Percentiles rank a stretch among this genome's conserved stretches.
Conservation (phyloP, 1,284 basidiomycete genomes). For the Cryptococcus sp. region DNA sequence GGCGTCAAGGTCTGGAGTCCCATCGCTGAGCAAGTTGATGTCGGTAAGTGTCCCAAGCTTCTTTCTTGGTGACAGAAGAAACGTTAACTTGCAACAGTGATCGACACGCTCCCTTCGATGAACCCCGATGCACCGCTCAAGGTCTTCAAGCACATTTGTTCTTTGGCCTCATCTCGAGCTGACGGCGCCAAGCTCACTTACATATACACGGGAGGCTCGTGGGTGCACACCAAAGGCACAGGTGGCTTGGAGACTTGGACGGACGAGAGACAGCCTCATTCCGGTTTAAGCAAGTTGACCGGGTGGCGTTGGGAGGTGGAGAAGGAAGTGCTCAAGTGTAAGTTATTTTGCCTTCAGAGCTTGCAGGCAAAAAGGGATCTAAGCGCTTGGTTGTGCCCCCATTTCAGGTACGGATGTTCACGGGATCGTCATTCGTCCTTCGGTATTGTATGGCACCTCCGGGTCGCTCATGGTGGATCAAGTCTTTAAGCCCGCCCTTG, state of each 20-base stretch:
- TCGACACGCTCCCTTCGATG: conserved; percentile 50
- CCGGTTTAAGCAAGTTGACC: conserved; percentile 19
- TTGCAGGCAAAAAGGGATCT: background rate
- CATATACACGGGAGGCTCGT: conserved; percentile 59
- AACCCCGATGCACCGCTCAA: conserved; percentile 48
- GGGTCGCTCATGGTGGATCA: conserved; percentile 54
- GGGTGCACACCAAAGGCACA: conserved; percentile 54
- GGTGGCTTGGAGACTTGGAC: conserved; percentile 44
- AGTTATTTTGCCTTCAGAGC: conserved; percentile 6
- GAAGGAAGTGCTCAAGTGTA: conserved; percentile 33
- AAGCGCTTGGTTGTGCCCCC: no score
- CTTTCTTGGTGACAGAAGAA: background rate
- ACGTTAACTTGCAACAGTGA: conserved; percentile 33
- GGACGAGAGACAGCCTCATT: conserved; percentile 32
- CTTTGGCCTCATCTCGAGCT: conserved; percentile 24
- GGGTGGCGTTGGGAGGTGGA: conserved; percentile 41
- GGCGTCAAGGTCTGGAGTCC: conserved; percentile 50
- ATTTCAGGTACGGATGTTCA: conserved; percentile 46
- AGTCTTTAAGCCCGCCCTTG: conserved; percentile 48
- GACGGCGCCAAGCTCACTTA: conserved; percentile 56
- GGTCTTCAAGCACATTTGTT: conserved; percentile 27
- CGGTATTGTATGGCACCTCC: conserved; percentile 58
- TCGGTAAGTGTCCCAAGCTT: conserved; percentile 53
- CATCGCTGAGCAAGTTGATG: conserved; percentile 56
- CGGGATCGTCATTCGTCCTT: conserved; percentile 60